Evolutionary conservation across 495 filamentous ascomycete genomes (phyloP).

Genomic region (Penicillium lividum): DNA sequence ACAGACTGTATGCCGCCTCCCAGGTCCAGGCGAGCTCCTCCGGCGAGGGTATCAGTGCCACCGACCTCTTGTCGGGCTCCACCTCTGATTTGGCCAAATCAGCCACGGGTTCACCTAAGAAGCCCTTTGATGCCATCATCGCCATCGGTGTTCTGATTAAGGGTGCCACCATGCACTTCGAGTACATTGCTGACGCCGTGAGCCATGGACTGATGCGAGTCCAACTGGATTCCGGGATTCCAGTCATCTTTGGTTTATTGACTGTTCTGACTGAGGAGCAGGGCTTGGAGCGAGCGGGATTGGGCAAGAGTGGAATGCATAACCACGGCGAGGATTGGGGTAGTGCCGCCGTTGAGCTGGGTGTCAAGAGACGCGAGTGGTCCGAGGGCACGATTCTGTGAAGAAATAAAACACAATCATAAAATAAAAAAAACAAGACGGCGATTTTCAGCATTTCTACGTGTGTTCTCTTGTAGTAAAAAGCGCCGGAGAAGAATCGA

Average conservation of each 20-base stretch:
- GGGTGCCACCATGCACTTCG: constrained; percentile 97
- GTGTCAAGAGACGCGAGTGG: constrained; percentile 47
- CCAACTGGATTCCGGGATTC: constrained; percentile 81
- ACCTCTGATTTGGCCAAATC: constrained; percentile 59
- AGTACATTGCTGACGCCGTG: constrained; percentile 93
- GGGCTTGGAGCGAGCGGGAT: constrained; percentile 79
- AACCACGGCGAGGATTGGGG: constrained; percentile 93
- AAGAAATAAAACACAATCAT: constrained; percentile 6
- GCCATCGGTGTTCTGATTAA: constrained; percentile 97
- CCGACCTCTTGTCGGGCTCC: constrained; percentile 75
- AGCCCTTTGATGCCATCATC: constrained; percentile 88
- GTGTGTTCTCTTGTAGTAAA: neutral
- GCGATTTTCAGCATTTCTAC: neutral
- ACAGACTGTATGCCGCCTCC: constrained; percentile 80
- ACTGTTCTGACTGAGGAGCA: constrained; percentile 89
- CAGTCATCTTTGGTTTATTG: constrained; percentile 89
- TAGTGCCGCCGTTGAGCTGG: constrained; percentile 56
- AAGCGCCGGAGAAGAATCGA: constrained; percentile 16
- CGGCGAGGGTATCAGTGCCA: constrained; percentile 61
- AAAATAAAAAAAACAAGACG: neutral
- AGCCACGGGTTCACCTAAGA: constrained; percentile 34
- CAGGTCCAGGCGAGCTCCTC: constrained; percentile 74
- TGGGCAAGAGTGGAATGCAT: constrained; percentile 59
- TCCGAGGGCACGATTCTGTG: constrained; percentile 46
- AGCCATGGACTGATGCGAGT: constrained; percentile 92